These are phyloP conservation scores for Schoenoplectus triqueter DNA, from an alignment of 202 grass and related monocot species.

Conservation along the genomic window DNA sequence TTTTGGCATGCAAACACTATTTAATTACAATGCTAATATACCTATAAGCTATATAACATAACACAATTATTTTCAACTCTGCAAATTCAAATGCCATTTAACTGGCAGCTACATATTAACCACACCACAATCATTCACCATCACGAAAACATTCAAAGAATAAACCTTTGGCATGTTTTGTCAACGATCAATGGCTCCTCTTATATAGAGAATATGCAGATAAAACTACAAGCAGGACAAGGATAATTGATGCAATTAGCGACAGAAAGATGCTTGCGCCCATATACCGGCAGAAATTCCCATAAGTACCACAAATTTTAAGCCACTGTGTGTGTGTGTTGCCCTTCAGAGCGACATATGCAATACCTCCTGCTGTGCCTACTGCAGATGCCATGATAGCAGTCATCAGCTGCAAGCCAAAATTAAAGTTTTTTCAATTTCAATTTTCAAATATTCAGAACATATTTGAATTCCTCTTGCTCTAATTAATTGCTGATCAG, in stretches of 20 bases:
- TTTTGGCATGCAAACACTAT: not conserved
- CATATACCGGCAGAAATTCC: slow-evolving; percentile 62
- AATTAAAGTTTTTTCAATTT: not conserved
- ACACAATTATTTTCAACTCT: no score
- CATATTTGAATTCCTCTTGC: not conserved
- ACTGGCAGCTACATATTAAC: not conserved
- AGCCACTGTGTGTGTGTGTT: slow-evolving; percentile 60
- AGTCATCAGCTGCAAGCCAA: slow-evolving; percentile 50
- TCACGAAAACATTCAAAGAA: not conserved
- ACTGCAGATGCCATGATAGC: slow-evolving; percentile 69
- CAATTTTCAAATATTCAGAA: not conserved
- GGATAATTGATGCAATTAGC: slow-evolving; percentile 50
- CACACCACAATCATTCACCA: not conserved
- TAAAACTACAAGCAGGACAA: slow-evolving; percentile 52
- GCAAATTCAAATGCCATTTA: not conserved
- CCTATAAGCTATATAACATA: not conserved
- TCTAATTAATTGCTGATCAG: not conserved
- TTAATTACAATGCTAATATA: not conserved
- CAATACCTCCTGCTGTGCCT: slow-evolving; percentile 49
- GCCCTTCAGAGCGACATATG: slow-evolving; percentile 64
- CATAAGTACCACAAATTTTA: slow-evolving; percentile 55
- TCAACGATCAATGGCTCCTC: slow-evolving; percentile 44
- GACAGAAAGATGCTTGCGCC: slow-evolving; percentile 38
- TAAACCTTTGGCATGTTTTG: not conserved
- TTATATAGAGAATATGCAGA: slow-evolving; percentile 57